Conservation (phyloP, 1,139 yeast genomes). For the Yamadazyma mexicana region DNA sequence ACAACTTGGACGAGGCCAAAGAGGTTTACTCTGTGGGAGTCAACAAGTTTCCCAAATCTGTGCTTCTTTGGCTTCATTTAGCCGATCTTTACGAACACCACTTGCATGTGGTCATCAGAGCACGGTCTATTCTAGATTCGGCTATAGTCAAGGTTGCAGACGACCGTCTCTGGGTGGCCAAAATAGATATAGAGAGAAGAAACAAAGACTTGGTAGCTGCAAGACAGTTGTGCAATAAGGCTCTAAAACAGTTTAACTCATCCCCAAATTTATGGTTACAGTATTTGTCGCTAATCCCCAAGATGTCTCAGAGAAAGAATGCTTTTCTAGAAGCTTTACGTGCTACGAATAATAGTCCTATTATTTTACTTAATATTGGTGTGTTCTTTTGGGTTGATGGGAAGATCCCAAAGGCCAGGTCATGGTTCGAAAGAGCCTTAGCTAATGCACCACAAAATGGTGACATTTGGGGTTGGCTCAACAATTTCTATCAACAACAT, state of each 20-base stretch:
- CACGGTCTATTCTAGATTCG: constrained; percentile 72
- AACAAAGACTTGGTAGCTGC: constrained; percentile 55
- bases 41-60: constrained; percentile 41
- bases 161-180: constrained; percentile 57
- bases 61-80: constrained; percentile 57
- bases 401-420: constrained; percentile 60
- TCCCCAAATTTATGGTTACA: constrained; percentile 67
- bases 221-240: constrained; percentile 55
- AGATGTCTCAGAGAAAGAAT: constrained; percentile 59
- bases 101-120: constrained; percentile 48
- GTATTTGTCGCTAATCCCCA: constrained; percentile 51
- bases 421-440: constrained; percentile 77
- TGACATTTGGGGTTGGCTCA: constrained; percentile 77
- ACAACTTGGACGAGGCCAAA: constrained; percentile 41
- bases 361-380: constrained; percentile 66
- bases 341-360: constrained; percentile 60
- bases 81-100: constrained; percentile 43
- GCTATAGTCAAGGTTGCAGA: constrained; percentile 58
- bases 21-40: constrained; percentile 52
- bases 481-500: constrained; percentile 33
- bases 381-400: constrained; percentile 68
- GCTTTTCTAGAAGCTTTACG: constrained; percentile 72
- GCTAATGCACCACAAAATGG: constrained; percentile 57
- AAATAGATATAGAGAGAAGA: constrained; percentile 57
- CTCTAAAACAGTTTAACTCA: constrained; percentile 58